A percentile compares a stretch with the other conserved stretches of the same genome.
Evolutionary conservation across 768 basidiomycete species (phyloP).

Genomic region (Leccinum broughii): DNA sequence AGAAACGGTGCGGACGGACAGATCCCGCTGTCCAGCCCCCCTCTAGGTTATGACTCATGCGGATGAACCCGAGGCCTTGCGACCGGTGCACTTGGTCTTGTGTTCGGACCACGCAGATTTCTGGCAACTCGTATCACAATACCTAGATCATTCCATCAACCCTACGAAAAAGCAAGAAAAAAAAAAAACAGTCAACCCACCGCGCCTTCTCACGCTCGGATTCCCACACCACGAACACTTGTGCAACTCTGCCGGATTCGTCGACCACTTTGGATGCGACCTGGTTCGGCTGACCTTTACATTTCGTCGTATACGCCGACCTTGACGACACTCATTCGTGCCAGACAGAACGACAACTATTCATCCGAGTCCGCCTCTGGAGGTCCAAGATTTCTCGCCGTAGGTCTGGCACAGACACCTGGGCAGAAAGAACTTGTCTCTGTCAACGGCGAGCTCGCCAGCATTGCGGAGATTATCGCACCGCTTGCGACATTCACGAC

Average conservation of each 20-base stretch:
- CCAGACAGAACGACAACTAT: not conserved
- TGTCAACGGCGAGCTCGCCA: not conserved
- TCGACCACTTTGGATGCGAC: slow-evolving; percentile 46
- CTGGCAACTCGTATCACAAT: slow-evolving; percentile 20
- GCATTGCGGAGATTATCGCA: not conserved
- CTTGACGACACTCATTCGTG: not conserved
- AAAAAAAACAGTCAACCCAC: slow-evolving; percentile 20
- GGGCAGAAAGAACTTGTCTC: slow-evolving; percentile 1
- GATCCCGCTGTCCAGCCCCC: not conserved
- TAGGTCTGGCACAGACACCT: not conserved
- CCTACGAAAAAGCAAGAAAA: not conserved
- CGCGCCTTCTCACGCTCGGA: slow-evolving; percentile 49
- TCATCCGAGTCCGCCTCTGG: not conserved
- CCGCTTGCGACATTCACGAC: not conserved
- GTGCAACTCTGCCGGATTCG: slow-evolving; percentile 53
- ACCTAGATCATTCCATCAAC: not conserved
- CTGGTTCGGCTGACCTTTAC: not conserved
- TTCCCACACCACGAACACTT: slow-evolving; percentile 61
- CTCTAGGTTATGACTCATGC: not conserved
- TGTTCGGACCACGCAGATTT: slow-evolving; percentile 20
- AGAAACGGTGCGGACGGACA: slow-evolving; percentile 1
- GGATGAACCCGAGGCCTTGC: slow-evolving; percentile 1
- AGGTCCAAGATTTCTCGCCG: not conserved
- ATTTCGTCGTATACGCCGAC: not conserved
- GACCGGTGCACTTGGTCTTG: slow-evolving; percentile 12